Evolutionary conservation across 2,329 filamentous ascomycete genomes (phyloP).

Genomic region (Trichophyton schoenleinii): DNA sequence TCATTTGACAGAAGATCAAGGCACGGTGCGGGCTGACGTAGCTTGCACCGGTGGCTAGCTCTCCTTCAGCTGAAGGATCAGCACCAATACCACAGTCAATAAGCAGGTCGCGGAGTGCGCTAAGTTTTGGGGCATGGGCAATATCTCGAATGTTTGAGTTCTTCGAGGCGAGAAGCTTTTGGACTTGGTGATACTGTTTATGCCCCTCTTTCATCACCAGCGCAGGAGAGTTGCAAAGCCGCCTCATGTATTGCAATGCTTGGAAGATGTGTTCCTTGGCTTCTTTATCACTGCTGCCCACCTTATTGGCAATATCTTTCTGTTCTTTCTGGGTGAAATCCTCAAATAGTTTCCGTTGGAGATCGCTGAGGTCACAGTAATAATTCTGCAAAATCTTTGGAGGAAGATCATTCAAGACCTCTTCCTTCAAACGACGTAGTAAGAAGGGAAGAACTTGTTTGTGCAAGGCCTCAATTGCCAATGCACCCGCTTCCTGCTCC

Average conservation of each 20-base stretch:
- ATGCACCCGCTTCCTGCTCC: constrained; percentile 89
- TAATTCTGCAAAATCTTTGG: constrained; percentile 99
- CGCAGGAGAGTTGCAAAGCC: constrained; percentile 93
- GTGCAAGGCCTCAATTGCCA: constrained; percentile 95
- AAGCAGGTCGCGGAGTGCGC: constrained; percentile 78
- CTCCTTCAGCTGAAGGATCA: constrained; percentile 49
- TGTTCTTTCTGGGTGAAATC: constrained; percentile 92
- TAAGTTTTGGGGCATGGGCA: constrained; percentile 81
- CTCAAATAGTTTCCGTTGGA: constrained; percentile 90
- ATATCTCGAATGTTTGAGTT: constrained; percentile 75
- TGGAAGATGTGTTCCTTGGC: constrained; percentile 99
- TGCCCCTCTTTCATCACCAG: constrained; percentile 92
- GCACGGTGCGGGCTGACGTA: constrained; percentile 94
- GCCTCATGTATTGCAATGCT: constrained; percentile 97
- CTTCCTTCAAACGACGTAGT: constrained; percentile 88
- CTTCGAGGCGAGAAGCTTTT: constrained; percentile 63
- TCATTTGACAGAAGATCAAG: constrained; percentile 98
- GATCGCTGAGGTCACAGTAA: constrained; percentile 91
- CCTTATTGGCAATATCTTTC: constrained; percentile 73
- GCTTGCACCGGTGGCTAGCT: constrained; percentile 49
- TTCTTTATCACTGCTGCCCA: constrained; percentile 74
- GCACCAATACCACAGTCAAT: constrained; percentile 96
- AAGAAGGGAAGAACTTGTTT: constrained; percentile 97
- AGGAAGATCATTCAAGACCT: constrained; percentile 88
- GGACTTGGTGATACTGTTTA: constrained; percentile 78